These are phyloP conservation scores for Monotropa hypopitys DNA, from an alignment of 179 eudicot species.

Conservation along the genomic window DNA sequence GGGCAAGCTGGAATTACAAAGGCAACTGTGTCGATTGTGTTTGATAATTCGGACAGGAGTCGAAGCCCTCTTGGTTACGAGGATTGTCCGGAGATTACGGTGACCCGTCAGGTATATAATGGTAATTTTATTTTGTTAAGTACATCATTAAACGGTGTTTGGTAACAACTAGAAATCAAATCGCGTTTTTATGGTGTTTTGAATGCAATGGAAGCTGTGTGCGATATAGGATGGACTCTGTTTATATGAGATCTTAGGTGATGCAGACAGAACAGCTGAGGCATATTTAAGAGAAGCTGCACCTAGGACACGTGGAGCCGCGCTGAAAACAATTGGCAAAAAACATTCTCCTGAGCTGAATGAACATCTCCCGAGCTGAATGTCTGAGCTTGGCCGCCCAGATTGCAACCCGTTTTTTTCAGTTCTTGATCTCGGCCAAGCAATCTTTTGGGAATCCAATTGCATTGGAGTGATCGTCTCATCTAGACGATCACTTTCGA, in stretches of 20 bases:
- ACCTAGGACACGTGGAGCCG: too few relatives aligned
- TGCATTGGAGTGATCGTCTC: too few relatives aligned
- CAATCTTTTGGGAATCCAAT: too few relatives aligned
- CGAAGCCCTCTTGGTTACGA: slow-evolving; percentile 90
- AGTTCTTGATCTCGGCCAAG: too few relatives aligned
- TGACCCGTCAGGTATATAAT: slow-evolving; percentile 74
- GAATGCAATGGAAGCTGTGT: background rate
- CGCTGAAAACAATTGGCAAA: too few relatives aligned
- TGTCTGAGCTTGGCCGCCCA: too few relatives aligned
- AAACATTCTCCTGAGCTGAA: too few relatives aligned
- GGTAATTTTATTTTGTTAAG: background rate
- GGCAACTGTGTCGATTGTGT: slow-evolving; percentile 81
- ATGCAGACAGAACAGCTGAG: too few relatives aligned
- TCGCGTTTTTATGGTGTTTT: background rate
- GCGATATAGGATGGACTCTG: background rate
- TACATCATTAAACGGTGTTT: background rate
- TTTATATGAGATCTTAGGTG: background rate
- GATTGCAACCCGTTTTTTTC: too few relatives aligned
- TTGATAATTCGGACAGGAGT: slow-evolving; percentile 63
- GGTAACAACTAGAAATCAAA: background rate
- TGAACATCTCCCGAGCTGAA: too few relatives aligned
- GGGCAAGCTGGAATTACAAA: slow-evolving; percentile 97
- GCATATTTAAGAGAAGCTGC: too few relatives aligned
- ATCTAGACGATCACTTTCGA: too few relatives aligned
- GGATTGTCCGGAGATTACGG: slow-evolving; percentile 76